Evolutionary conservation across 176 grass and related monocot species (phyloP), one percentile per base, ranked within the genome.

Genomic region (Chrysopogon serrulatus): DNA sequence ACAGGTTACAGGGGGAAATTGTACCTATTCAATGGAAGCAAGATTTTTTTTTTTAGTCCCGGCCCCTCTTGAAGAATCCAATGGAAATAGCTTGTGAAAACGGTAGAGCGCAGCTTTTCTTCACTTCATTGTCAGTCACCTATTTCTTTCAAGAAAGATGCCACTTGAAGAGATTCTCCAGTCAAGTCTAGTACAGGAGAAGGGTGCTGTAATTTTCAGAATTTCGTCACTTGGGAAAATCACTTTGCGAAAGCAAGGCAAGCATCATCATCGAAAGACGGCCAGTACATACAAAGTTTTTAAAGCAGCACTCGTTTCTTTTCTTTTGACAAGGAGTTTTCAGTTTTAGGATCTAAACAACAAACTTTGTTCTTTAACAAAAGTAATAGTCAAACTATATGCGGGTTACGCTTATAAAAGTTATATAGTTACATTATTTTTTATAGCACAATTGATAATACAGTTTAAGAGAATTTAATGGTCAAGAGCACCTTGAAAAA

Each of bases 141-240:
- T 67, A 63, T 79, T 66, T 39, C 87, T 84, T 80, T 84, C 76
- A 48, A 32, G 30, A 84, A 67, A 76, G 68, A 84, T 67, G 66
- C 40, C 56, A 26, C 27, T 66, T 44, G 79, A 57, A 41, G 14
- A 79, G 75, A 83, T 84, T 79, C 67, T 84, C 36, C 4, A 65
- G 63, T 73, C 59, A 42, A 79, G 80, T 65, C 28, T 66, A n/a
- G n/a, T n/a, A 32, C 68, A 66, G 35, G 34, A 26, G 16, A 19
- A 68, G 9, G 42, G 19, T 31, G 57, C 43, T 34, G 69, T 67
- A 35, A 67, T 87, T 86, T 56, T 81, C 69, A 33, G 30, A 21
- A 1, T 67, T 80, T 61, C 32, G 35, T 85, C 54, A 79, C 30
- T 13, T 47, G 24, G 16, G 3, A 45, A 61, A 70, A 32, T 45